Conservation (phyloP, 2,329 filamentous ascomycete species). For the Monilinia polystroma region DNA sequence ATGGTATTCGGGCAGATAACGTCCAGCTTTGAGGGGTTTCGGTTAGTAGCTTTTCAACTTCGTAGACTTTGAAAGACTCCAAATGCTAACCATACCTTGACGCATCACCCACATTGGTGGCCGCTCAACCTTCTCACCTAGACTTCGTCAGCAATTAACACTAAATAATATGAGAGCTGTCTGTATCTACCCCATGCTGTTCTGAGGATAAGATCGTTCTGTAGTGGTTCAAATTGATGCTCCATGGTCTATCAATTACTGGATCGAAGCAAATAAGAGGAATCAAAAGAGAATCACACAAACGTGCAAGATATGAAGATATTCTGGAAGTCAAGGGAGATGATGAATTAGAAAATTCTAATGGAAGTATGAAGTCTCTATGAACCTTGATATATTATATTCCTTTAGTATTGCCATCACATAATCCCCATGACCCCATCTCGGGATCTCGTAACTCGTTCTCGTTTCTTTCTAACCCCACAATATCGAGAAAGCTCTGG, state of each 20-base stretch:
- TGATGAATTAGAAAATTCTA: neutral
- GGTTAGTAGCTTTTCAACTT: slow-evolving; percentile 12
- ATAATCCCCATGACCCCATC: too few relatives aligned
- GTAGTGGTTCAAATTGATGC: slow-evolving; percentile 74
- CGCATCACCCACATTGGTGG: slow-evolving; percentile 99
- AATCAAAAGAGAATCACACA: neutral
- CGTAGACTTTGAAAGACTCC: neutral
- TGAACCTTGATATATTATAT: slow-evolving; percentile 7
- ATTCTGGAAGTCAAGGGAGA: neutral
- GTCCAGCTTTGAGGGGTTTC: slow-evolving; percentile 63
- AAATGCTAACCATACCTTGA: slow-evolving; percentile 63
- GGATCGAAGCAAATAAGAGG: neutral
- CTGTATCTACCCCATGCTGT: slow-evolving; percentile 71
- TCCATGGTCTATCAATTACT: slow-evolving; percentile 50
- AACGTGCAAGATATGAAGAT: neutral
- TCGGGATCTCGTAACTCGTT: neutral
- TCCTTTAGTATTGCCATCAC: too few relatives aligned
- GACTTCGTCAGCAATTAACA: slow-evolving; percentile 26
- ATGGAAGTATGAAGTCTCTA: neutral
- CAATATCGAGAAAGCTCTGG: neutral
- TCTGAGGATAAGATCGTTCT: slow-evolving; percentile 90
- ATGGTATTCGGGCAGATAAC: slow-evolving; percentile 97
- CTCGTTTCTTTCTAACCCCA: slow-evolving; percentile 1
- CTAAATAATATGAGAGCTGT: neutral
- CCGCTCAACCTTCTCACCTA: slow-evolving; percentile 86